phyloP scores from a whole-genome alignment of 352 stramenopile genomes.

The Phytophthora ramorum region DNA sequence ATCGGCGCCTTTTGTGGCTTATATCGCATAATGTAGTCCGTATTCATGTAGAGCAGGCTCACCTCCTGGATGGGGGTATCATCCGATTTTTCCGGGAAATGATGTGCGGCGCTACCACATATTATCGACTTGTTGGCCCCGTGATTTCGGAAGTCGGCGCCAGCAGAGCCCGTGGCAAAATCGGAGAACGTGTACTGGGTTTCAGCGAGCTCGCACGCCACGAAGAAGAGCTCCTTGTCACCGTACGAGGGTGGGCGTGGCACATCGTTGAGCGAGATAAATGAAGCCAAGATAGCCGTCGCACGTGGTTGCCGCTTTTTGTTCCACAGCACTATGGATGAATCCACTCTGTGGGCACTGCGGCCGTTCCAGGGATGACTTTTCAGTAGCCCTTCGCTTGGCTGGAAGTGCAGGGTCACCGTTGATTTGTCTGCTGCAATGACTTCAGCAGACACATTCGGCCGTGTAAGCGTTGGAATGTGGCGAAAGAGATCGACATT shows the following conservation, averaged over 20 bases:
- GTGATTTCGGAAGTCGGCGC: slow-evolving; percentile 33
- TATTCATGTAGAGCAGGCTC: slow-evolving; percentile 58
- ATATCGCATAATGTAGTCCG: slow-evolving; percentile 53
- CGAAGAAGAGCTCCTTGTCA: slow-evolving; percentile 57
- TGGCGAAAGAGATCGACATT: slow-evolving; percentile 32
- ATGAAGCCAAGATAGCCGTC: slow-evolving; percentile 49
- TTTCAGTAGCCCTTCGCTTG: slow-evolving; percentile 33
- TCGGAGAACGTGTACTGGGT: slow-evolving; percentile 48
- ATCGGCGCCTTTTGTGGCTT: slow-evolving; percentile 40
- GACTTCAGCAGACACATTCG: slow-evolving; percentile 26
- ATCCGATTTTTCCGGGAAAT: slow-evolving; percentile 41
- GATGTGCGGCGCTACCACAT: slow-evolving; percentile 58
- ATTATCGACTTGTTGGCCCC: slow-evolving; percentile 41
- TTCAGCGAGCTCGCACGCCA: slow-evolving; percentile 54
- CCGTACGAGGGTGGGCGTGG: slow-evolving; percentile 45
- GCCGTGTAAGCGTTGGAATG: slow-evolving; percentile 25
- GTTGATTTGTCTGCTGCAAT: slow-evolving; percentile 34
- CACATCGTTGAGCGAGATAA: slow-evolving; percentile 39
- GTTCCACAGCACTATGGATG: slow-evolving; percentile 56
- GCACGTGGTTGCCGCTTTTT: slow-evolving; percentile 49
- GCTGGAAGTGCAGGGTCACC: slow-evolving; percentile 36
- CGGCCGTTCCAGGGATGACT: slow-evolving; percentile 45
- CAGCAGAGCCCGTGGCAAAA: slow-evolving; percentile 48
- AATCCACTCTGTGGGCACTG: slow-evolving; percentile 48
- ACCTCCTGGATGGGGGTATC: slow-evolving; percentile 29